Evolutionary conservation across 139 green algal genomes (phyloP).

Genomic region (Zygnema circumcarinatum): DNA sequence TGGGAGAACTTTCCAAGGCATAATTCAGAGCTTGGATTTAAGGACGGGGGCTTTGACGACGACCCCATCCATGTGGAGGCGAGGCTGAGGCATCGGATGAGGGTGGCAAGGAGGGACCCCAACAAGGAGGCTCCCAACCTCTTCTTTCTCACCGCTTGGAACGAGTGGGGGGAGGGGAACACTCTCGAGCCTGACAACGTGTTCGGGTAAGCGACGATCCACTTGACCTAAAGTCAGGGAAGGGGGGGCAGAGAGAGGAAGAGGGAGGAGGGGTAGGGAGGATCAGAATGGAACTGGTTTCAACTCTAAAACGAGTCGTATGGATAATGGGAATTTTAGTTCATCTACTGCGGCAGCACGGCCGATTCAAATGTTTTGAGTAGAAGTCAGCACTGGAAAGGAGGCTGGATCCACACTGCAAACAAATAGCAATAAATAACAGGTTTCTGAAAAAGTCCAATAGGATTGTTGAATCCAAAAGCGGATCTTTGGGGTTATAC

Average conservation of each 20-base stretch:
- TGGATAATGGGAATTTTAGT: neutral
- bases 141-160: conserved; percentile 39
- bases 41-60: conserved; percentile 34
- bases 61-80: conserved; percentile 33
- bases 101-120: conserved; percentile 14
- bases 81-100: neutral
- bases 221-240: neutral
- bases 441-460: no score
- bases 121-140: conserved; percentile 32
- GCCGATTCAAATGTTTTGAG: neutral
- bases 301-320: neutral
- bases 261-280: neutral
- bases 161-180: conserved; percentile 42
- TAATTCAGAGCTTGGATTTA: conserved; percentile 5
- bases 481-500: no score
- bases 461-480: no score
- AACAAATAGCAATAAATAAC: no score
- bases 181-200: conserved; percentile 43
- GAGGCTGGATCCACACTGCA: no score
- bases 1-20: conserved; percentile 44
- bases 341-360: neutral
- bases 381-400: neutral
- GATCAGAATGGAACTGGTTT: neutral
- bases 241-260: no score
- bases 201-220: conserved; percentile 13